A percentile compares a stretch with the other conserved stretches of the same genome.
These are phyloP conservation scores for Citrus unshiu DNA, from an alignment of 345 rosid genomes.

Conservation along the genomic window DNA sequence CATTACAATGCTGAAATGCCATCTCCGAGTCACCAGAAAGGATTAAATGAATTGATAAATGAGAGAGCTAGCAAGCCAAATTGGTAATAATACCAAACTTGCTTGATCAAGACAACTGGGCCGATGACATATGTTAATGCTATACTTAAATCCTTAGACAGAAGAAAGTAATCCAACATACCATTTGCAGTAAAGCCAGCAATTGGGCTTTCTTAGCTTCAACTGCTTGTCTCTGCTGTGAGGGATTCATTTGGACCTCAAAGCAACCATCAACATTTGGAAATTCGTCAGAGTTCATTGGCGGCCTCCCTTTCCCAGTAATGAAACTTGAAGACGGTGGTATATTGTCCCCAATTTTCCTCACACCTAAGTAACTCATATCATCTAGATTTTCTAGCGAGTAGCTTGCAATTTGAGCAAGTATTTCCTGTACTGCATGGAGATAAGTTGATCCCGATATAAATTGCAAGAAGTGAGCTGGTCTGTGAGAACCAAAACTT, in stretches of 20 bases:
- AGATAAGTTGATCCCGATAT: constrained; percentile 70
- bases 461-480: constrained; percentile 37
- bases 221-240: constrained; percentile 22
- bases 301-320: constrained; percentile 11
- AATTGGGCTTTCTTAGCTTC: constrained; percentile 64
- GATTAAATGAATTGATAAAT: not conserved
- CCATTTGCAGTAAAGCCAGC: constrained; percentile 72
- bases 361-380: constrained; percentile 26
- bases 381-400: constrained; percentile 56
- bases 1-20: not conserved
- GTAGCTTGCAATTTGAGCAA: constrained; percentile 72
- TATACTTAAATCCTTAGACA: not conserved
- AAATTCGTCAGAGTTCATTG: constrained; percentile 22
- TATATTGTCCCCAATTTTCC: constrained; percentile 18
- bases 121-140: not conserved
- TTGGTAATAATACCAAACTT: not conserved
- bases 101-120: not conserved
- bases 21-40: not conserved
- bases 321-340: constrained; percentile 22
- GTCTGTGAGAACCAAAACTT: constrained; percentile 31
- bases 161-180: constrained; percentile 27
- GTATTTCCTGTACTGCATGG: constrained; percentile 73
- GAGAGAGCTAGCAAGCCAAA: not conserved
- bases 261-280: constrained; percentile 23
- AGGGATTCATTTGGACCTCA: constrained; percentile 25